A percentile compares a stretch with the other conserved stretches of the same genome.
Evolutionary conservation across 345 rosid genomes (phyloP).

Genomic region (Bruguiera gymnorhiza): DNA sequence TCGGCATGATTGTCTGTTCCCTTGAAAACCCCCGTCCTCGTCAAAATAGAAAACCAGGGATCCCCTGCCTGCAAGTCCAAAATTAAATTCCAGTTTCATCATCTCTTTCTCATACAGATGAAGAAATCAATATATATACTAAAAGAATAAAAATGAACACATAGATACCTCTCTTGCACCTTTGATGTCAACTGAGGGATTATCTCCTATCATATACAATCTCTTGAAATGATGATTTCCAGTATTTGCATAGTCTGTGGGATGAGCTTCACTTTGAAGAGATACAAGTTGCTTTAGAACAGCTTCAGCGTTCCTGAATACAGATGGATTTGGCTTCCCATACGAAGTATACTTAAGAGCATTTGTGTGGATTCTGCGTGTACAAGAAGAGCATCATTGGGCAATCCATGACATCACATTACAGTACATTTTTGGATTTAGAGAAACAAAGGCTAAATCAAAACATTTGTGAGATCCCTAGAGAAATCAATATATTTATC

Average conservation of each 20-base stretch:
- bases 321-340: constrained; percentile 82
- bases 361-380: constrained; percentile 52
- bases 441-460: neutral
- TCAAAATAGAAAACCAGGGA: constrained; percentile 89
- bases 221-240: constrained; percentile 45
- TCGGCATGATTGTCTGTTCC: constrained; percentile 53
- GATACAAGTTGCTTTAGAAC: constrained; percentile 48
- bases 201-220: constrained; percentile 82
- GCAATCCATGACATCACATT: constrained; percentile 4
- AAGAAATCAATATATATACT: neutral
- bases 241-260: constrained; percentile 11
- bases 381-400: constrained; percentile 2
- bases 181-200: constrained; percentile 70
- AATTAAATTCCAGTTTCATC: too few relatives aligned
- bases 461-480: neutral
- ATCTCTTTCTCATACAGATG: neutral
- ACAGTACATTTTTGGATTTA: neutral
- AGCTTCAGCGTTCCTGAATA: constrained; percentile 63
- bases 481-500: neutral
- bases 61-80: constrained; percentile 53
- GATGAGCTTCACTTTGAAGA: constrained; percentile 9
- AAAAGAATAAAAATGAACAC: neutral
- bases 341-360: constrained; percentile 55
- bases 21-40: constrained; percentile 83
- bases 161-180: constrained; percentile 59